Base-by-base conservation (phyloP, 2,329 filamentous ascomycete genomes). In the Talaromyces funiculosus region DNA sequence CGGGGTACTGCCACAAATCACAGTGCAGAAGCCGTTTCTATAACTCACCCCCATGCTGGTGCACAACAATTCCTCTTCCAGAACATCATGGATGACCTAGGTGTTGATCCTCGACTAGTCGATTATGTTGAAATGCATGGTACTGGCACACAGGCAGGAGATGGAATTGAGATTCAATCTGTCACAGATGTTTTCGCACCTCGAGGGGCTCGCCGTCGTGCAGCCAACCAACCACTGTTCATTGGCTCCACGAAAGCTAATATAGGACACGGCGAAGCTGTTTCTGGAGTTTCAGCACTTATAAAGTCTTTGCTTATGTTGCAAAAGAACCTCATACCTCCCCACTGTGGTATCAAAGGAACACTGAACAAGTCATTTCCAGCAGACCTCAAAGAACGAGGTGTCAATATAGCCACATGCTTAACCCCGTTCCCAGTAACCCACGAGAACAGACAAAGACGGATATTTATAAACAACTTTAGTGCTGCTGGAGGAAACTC, bases 201-300 rank as follows among this genome's bases (percentile, higher is more conserved):
- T 35, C 64, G 64, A 14, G 61, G 62, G 26, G 62, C 63, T 14
- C 74, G 76, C 37, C 62, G 64, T 20, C 37, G 37, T 37, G 6
- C 16, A 40, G 37, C n/a, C 37, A 66, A 69, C 31, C 64, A 68
- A 35, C 68, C 66, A 14, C 42, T 71, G 18, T 65, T 65, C 37
- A 63, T 71, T 18, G 68, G 68, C 9, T 66, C 68, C 3, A 66
- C 70, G 38, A 71, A 71, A 53, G 67, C 66, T 2, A 71, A 71
- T 62, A 68, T 71, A 18, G 69, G 66, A 83, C 12, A 83, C 81
- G 3, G 80, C 81, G 2, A 71, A 61, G 67, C 68, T 24, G 69
- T 67, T 2, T 47, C 57, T 2, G 57, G 57, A 3, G 12, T 43
- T 24, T 31, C 29, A 12, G 22, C 59, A 35, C 31, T 57, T 1